Base-by-base conservation (phyloP, 306 rosid species). In the Prunus mongolica region DNA sequence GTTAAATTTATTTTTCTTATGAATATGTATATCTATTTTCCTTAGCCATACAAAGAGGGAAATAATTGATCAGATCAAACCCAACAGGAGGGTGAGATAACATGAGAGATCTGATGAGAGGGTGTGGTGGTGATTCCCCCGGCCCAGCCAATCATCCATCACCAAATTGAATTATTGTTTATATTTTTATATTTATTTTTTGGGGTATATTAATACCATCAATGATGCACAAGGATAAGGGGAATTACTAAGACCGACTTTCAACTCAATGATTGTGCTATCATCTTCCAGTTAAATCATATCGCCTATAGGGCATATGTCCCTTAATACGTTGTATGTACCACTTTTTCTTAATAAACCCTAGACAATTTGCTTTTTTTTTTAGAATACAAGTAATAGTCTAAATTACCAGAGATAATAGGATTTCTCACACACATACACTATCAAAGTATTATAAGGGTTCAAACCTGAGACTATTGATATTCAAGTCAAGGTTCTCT, bases 401-500 rank as follows among this genome's bases (percentile, higher is more conserved):
- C 0, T 30, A 30, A 30, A 30, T 4, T 4, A 30, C 0, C 2
- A 34, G 0, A 8, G 41, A 32, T 32, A 32, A 32, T 8, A 0
- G 6, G 9, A 38, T 38, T 38, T 38, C 44, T 6, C 44, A 1
- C 44, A 38, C 0, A 6, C 41, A 6, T 1, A 38, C 44, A 38
- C 44, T 38, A 1, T 2, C 2, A 38, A 38, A 0, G 2, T 1
- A 0, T 7, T 0, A 7, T 38, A 38, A 0, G 2, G 2, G 2
- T 38, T 38, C 8, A 10, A 38, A 38, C 0, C 1, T 38, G 2
- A 38, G 9, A 1, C 9, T 7, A 6, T 7, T 38, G 0, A 38
- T 6, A 0, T 38, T 2, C 44, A 38, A 38, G 44, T 6, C 44
- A 38, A 38, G 0, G 2, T 7, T 0, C 44, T 38, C 44, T 38